Evolutionary conservation across 495 filamentous ascomycete species (phyloP), one percentile per base, ranked within the genome.

Genomic region (Rostrohypoxylon terebratum): DNA sequence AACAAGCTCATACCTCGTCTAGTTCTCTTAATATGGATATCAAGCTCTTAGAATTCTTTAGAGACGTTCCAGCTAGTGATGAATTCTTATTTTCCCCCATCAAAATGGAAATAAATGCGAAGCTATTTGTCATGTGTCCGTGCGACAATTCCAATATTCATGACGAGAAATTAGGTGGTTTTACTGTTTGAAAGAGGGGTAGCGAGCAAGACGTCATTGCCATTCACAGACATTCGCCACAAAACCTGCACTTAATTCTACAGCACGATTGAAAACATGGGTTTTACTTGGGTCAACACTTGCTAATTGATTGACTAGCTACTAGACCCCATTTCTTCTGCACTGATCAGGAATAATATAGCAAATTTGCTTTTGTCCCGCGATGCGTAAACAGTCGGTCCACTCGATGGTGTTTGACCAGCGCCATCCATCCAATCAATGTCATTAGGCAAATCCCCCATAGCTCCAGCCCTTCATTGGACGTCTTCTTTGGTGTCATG

Each of bases 331-430:
- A 66, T 78, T 74, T 66, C 50, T 68, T 67, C 31, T 50, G 64
- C 68, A 71, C 59, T 74, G 60, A 63, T 74, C 67, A 68, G 59
- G 71, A 63, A 69, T 62, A 28, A 62, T 51, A 36, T 34, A 42
- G 63, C 57, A 20, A 59, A 44, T 51, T 33, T 55, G 57, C 53
- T 58, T 28, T 44, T 53, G 60, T 64, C 68, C 63, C 25, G 65
- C 62, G 57, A 67, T 69, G 67, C 55, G 64, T 75, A 75, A 75
- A 78, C 75, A 77, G 1, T 58, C 60, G 57, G 57, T 74, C 71
- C 69, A 73, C 75, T 78, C 77, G 77, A 78, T 72, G 53, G 66
- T 77, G 63, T 48, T 78, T 78, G 75, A 77, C 72, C 77, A 78
- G 70, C 72, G 69, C 77, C 75, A 70, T 64, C 53, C 64, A 61